Evolutionary conservation across 2,329 filamentous ascomycete species (phyloP).

Genomic region (Ceratocystis colombiana): DNA sequence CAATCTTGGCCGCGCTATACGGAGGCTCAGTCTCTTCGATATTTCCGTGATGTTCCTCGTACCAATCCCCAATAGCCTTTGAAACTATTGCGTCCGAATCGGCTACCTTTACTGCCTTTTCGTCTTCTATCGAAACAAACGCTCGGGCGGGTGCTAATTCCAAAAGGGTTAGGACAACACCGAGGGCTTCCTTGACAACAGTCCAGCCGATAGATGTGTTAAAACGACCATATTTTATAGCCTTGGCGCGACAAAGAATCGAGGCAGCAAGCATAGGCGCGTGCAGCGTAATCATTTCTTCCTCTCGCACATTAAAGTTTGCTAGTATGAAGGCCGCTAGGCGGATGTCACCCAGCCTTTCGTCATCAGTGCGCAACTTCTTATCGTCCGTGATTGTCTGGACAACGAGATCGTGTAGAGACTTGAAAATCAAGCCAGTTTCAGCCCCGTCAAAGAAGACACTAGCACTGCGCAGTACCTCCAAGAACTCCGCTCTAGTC

Average conservation of each 20-base stretch:
- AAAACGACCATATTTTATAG: conserved; percentile 17
- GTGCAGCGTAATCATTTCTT: conserved; percentile 86
- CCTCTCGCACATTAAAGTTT: conserved; percentile 88
- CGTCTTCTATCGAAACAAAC: conserved; percentile 37
- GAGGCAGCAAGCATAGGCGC: conserved; percentile 67
- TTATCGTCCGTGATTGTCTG: conserved; percentile 38
- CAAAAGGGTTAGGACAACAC: conserved; percentile 47
- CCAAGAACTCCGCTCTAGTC: conserved; percentile 62
- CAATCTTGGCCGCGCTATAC: conserved; percentile 42
- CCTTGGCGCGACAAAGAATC: conserved; percentile 34
- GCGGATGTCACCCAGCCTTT: conserved; percentile 54
- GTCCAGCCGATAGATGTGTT: conserved; percentile 48
- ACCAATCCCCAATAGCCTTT: conserved; percentile 54
- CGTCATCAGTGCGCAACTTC: conserved; percentile 29
- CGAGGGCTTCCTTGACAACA: conserved; percentile 34
- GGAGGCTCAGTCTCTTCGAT: conserved; percentile 53
- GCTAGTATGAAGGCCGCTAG: conserved; percentile 71
- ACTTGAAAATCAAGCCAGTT: conserved; percentile 82
- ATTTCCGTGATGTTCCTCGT: conserved; percentile 59
- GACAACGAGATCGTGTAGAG: conserved; percentile 59
- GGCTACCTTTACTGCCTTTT: conserved; percentile 25
- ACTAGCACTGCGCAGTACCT: conserved; percentile 85
- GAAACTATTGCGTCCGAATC: conserved; percentile 39
- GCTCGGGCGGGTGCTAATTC: conserved; percentile 56
- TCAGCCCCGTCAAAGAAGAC: conserved; percentile 97